Evolutionary conservation across 306 rosid species (phyloP).

Genomic region (Luffa aegyptiaca): DNA sequence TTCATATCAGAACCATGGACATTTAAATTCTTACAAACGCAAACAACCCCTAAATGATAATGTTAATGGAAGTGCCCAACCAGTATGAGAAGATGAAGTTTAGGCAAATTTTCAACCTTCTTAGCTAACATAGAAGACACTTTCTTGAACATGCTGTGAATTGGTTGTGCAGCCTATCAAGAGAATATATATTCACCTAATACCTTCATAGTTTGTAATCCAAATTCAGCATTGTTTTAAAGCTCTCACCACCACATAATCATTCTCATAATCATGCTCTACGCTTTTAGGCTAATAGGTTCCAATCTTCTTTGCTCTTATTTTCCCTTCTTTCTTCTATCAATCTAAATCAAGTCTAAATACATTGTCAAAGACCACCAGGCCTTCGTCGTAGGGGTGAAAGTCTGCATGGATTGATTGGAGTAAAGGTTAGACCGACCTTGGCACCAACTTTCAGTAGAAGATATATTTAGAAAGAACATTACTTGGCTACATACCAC

Average conservation of each 20-base stretch:
- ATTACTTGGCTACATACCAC: no score
- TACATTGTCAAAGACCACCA: neutral
- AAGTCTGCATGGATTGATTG: neutral
- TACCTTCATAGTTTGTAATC: neutral
- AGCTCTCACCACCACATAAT: neutral
- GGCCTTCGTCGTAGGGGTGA: neutral
- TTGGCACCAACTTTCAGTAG: no score
- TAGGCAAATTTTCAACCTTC: neutral
- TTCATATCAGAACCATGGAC: neutral
- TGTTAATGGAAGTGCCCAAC: neutral
- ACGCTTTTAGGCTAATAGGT: neutral
- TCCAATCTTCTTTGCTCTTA: neutral
- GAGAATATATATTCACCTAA: neutral
- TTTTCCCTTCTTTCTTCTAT: neutral
- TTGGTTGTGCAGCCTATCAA: neutral
- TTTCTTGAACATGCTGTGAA: neutral
- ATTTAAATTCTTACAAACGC: neutral
- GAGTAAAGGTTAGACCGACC: neutral
- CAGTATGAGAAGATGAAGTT: neutral
- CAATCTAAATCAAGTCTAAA: neutral
- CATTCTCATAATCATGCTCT: neutral
- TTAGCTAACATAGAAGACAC: neutral
- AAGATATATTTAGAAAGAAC: no score
- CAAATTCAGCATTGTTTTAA: neutral
- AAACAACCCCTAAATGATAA: neutral